Evolutionary conservation across 306 rosid species (phyloP).

Genomic region (Cucumis melo): DNA sequence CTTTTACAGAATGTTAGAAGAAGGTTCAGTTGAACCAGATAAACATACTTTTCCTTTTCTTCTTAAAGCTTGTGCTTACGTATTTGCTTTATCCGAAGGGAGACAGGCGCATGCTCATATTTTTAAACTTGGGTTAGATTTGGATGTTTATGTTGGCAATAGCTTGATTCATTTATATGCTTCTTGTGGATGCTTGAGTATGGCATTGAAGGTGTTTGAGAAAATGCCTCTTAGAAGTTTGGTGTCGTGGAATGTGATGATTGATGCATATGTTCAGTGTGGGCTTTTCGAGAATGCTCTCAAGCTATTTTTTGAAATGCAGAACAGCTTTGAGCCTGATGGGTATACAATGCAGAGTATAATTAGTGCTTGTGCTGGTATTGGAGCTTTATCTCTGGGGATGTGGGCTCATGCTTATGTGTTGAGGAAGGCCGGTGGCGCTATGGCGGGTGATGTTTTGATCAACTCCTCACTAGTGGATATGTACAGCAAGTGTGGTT

Average conservation of each 20-base stretch:
- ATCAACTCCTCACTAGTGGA: constrained; percentile 21
- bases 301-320: constrained; percentile 47
- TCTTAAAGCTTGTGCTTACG: constrained; percentile 54
- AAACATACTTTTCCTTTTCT: constrained; percentile 62
- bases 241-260: constrained; percentile 74
- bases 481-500: too few relatives aligned
- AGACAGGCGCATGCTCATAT: constrained; percentile 50
- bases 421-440: constrained; percentile 23
- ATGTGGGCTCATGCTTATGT: constrained; percentile 73
- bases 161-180: constrained; percentile 71
- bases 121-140: constrained; percentile 48
- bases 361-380: constrained; percentile 58
- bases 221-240: constrained; percentile 38
- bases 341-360: constrained; percentile 43
- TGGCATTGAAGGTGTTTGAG: constrained; percentile 42
- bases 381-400: constrained; percentile 54
- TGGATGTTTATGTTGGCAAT: constrained; percentile 42
- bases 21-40: constrained; percentile 34
- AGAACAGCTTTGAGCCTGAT: constrained; percentile 43
- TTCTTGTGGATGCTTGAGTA: constrained; percentile 45
- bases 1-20: constrained; percentile 31
- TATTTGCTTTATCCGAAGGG: constrained; percentile 50
- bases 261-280: constrained; percentile 41
- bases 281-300: constrained; percentile 44
- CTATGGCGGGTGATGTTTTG: constrained; percentile 25